Evolutionary conservation across 2,329 filamentous ascomycete genomes (phyloP), one percentile per base, ranked within the genome.

Genomic region (Ceratocystis colombiana): DNA sequence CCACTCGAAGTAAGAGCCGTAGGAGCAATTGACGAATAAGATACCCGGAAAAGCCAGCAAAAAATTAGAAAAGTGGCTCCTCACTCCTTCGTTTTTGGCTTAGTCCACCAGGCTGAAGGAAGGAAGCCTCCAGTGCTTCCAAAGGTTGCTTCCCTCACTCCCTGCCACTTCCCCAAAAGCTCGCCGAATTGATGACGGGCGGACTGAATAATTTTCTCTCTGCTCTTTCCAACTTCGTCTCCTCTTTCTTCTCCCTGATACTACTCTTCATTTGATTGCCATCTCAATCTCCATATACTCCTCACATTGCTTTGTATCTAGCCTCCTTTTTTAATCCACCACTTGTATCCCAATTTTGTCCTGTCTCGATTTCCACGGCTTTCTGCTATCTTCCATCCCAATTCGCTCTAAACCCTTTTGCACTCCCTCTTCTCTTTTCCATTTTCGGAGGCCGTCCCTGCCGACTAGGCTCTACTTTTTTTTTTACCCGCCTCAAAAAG

Each of bases 101-200:
- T 12, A 53, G 22, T 53, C 8, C 15, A 20, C 37, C 28, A 59
- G 53, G 33, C 12, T 12, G 53, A 59, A 59, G 28, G 53, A 59
- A 59, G 28, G 53, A 37, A 59, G 53, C 28, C 53, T 59, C 12
- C 53, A 33, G 28, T 59, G 53, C 53, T 33, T 59, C 17, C 53
- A 4, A n/a, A 59, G 12, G 53, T 59, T 33, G 7, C 28, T 59
- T 59, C 25, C 53, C 28, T 59, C 15, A 25, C 53, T 59, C 53
- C 53, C 28, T 59, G 53, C 53, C 53, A 59, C 33, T 59, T 30
- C 53, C 28, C 53, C 37, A 41, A 59, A 59, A 59, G 53, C 28
- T 59, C 6, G 53, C 53, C 15, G 17, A 59, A 53, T 28, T 53
- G 20, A 28, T 28, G 20, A 53, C 48, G 20, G 25, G 20, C 48